Evolutionary conservation across 306 rosid genomes (phyloP).

Genomic region (Fragaria ananassa): DNA sequence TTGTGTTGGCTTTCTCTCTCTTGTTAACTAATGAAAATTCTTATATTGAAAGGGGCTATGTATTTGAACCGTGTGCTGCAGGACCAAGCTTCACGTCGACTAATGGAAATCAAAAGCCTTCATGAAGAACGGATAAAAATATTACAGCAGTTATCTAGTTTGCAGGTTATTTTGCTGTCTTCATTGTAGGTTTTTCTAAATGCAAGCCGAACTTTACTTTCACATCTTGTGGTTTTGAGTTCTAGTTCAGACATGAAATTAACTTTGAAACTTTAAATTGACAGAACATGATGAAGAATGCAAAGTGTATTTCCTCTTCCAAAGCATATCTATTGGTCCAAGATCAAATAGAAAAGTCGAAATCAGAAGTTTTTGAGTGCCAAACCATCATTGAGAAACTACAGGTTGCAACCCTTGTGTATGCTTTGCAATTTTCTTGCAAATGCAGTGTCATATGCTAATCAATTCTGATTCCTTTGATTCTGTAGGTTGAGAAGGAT

Average conservation of each 20-base stretch:
- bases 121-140: conserved; percentile 76
- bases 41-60: not conserved
- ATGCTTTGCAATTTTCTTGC: conserved; percentile 43
- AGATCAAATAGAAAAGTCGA: conserved; percentile 75
- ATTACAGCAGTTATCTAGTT: conserved; percentile 64
- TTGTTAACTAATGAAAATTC: conserved; percentile 12
- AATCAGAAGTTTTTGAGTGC: conserved; percentile 58
- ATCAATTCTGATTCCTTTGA: conserved; percentile 25
- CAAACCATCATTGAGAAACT: conserved; percentile 76
- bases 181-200: not conserved
- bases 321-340: conserved; percentile 58
- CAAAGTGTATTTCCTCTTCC: conserved; percentile 67
- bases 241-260: conserved; percentile 13
- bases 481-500: conserved; percentile 86
- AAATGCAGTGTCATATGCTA: conserved; percentile 31
- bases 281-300: conserved; percentile 79
- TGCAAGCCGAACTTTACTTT: not conserved
- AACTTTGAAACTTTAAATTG: conserved; percentile 25
- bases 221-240: not conserved
- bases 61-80: conserved; percentile 33
- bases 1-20: conserved; percentile 7
- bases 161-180: conserved; percentile 58
- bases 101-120: conserved; percentile 61
- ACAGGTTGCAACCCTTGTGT: conserved; percentile 96
- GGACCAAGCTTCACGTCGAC: conserved; percentile 66